Percentiles rank a stretch among this genome's conserved stretches.
Conservation (phyloP, 257 asterid genomes). For the Solanum acaule region DNA sequence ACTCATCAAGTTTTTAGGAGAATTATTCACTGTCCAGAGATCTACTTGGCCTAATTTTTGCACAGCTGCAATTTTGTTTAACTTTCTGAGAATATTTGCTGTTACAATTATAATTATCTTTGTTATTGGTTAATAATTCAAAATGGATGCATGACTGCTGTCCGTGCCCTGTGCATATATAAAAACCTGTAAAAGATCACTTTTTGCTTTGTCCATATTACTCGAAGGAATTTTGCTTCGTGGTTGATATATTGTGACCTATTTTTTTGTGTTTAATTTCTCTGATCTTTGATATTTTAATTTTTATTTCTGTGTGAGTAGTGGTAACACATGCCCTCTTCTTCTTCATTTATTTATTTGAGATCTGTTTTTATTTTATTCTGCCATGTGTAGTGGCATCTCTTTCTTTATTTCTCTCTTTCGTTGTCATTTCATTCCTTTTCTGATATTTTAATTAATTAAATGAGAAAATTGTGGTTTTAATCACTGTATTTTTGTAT, state of each 20-base stretch:
- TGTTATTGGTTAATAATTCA: neutral
- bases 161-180: neutral
- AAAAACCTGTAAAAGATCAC: neutral
- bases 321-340: neutral
- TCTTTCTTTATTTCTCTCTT: neutral
- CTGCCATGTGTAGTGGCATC: neutral
- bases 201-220: neutral
- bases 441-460: neutral
- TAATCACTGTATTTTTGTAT: neutral
- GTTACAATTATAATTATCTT: neutral
- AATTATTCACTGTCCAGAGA: neutral
- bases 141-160: neutral
- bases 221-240: neutral
- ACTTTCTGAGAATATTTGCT: neutral
- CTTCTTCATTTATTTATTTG: neutral
- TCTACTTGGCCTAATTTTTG: neutral
- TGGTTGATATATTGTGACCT: neutral
- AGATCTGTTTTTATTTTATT: neutral
- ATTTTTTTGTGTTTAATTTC: neutral
- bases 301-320: neutral
- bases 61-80: neutral
- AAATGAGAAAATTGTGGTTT: neutral
- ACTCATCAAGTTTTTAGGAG: neutral
- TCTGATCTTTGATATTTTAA: neutral
- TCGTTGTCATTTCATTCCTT: neutral